These are phyloP conservation scores for Umbelopsis vinacea DNA, from an alignment of 192 early-diverging fungal species.

Conservation along the genomic window DNA sequence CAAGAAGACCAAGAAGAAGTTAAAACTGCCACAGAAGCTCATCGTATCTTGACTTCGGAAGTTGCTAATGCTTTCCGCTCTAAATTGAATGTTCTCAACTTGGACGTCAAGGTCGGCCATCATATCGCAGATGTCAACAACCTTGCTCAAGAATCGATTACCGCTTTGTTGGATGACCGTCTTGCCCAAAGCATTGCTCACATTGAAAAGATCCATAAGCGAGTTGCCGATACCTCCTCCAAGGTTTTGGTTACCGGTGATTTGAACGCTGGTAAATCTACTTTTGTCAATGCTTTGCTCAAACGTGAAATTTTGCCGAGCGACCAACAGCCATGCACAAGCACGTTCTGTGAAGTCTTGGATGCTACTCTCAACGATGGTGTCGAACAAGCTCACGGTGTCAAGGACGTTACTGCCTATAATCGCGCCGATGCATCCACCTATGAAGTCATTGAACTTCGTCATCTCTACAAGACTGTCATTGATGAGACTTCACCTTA, in stretches of 20 bases:
- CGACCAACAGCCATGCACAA: conserved; percentile 98
- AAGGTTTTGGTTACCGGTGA: conserved; percentile 97
- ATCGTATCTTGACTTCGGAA: conserved; percentile 32
- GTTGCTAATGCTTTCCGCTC: conserved; percentile 29
- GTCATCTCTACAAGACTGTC: conserved; percentile 79
- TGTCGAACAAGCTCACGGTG: conserved; percentile 92
- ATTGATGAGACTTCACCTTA: conserved; percentile 86
- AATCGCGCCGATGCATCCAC: conserved; percentile 72
- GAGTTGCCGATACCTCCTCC: conserved; percentile 89
- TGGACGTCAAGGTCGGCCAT: conserved; percentile 73
- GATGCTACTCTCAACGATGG: conserved; percentile 90
- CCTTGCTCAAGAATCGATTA: conserved; percentile 71
- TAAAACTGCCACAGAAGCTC: conserved; percentile 15
- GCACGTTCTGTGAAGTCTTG: conserved; percentile 94
- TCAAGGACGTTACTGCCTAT: conserved; percentile 71
- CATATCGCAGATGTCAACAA: conserved; percentile 63
- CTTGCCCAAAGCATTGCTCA: conserved; percentile 72
- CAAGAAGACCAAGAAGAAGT: conserved; percentile 8
- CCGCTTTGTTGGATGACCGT: conserved; percentile 71
- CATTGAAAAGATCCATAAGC: conserved; percentile 80
- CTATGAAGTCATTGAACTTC: conserved; percentile 69
- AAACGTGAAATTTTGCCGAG: conserved; percentile 87
- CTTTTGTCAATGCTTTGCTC: conserved; percentile 96
- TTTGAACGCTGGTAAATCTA: conserved; percentile 96
- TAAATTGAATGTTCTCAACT: conserved; percentile 64